Evolutionary conservation across 192 early-diverging fungal species (phyloP), one percentile per base, ranked within the genome.

Genomic region (Pilaira anomala): DNA sequence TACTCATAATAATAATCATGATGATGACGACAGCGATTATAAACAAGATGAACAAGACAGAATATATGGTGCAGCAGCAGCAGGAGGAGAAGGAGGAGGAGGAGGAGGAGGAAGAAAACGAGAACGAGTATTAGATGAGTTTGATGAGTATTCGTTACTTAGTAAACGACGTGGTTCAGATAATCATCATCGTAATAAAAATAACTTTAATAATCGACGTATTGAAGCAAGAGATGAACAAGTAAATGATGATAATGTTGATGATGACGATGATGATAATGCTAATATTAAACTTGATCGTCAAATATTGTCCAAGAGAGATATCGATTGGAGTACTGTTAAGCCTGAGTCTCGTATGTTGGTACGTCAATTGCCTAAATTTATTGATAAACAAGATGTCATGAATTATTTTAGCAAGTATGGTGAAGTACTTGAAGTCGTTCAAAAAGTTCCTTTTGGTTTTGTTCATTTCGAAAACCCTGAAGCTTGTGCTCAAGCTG

Each of bases 391-490:
- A 45, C 40, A 55, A 26, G 65, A 66, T 21, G 42, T 62, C 39
- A 33, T 66, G 40, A 40, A 60, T 22, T 54, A 66, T 36, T 72
- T 72, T 62, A 57, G 64, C 63, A 62, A 58, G 29, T 72, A 66
- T 62, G 71, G 71, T 19, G 59, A 72, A 28, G 55, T 72, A 12
- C 26, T 62, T 26, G 71, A 72, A 55, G 59, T 72, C 21, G 71
- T 62, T 26, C 48, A 46, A 21, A 72, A 72, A 48, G 48, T 21
- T 39, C 46, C 40, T 40, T 61, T 54, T 66, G 65, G 65, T 33
- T 72, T 72, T 55, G 65, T 72, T 36, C 71, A 72, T 39, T 72
- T 72, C 66, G 64, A 62, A 44, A 72, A 52, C 26, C 19, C 58
- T 33, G n/a, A 44, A 21, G 29, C 64, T 42, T 72, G 71, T 57